phyloP scores from a whole-genome alignment of 2,329 filamentous ascomycete species.

The Penicillium sp. region DNA sequence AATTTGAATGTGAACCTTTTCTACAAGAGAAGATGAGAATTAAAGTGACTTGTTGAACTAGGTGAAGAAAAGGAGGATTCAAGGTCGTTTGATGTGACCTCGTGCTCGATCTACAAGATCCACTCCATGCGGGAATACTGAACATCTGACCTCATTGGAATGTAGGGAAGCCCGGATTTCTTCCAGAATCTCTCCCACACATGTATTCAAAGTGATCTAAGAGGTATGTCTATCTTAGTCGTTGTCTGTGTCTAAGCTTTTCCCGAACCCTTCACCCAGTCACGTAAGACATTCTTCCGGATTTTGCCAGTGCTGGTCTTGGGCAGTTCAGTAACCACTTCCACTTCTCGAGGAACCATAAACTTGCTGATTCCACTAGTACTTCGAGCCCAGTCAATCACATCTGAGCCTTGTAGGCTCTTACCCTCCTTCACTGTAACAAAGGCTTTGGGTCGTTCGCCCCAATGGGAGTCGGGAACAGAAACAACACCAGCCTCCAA shows the following conservation, averaged over 20 bases:
- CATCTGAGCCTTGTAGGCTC: slow-evolving; percentile 60
- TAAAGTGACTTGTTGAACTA: not conserved
- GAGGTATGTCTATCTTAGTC: not conserved
- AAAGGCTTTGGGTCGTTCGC: slow-evolving; percentile 92
- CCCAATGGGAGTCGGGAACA: slow-evolving; percentile 86
- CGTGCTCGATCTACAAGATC: slow-evolving; percentile 11
- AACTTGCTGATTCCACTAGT: slow-evolving; percentile 82
- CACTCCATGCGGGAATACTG: not conserved
- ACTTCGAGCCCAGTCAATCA: slow-evolving; percentile 84
- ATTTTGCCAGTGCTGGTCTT: slow-evolving; percentile 98
- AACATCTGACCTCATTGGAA: slow-evolving; percentile 11
- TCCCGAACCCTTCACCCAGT: slow-evolving; percentile 68
- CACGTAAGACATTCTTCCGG: slow-evolving; percentile 87
- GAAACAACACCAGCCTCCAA: slow-evolving; percentile 90
- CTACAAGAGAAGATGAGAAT: not conserved
- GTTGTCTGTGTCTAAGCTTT: not conserved
- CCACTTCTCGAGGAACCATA: slow-evolving; percentile 74
- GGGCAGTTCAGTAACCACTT: slow-evolving; percentile 81
- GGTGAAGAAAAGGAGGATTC: not conserved
- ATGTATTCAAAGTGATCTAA: not conserved
- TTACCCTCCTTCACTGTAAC: slow-evolving; percentile 75
- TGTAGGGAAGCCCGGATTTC: slow-evolving; percentile 3
- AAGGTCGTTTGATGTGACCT: slow-evolving; percentile 13
- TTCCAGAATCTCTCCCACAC: not conserved
- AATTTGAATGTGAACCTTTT: not conserved